Evolutionary conservation across 139 green algal species (phyloP), one percentile per base, ranked within the genome.

Genomic region (Desmodesmus armatus): DNA sequence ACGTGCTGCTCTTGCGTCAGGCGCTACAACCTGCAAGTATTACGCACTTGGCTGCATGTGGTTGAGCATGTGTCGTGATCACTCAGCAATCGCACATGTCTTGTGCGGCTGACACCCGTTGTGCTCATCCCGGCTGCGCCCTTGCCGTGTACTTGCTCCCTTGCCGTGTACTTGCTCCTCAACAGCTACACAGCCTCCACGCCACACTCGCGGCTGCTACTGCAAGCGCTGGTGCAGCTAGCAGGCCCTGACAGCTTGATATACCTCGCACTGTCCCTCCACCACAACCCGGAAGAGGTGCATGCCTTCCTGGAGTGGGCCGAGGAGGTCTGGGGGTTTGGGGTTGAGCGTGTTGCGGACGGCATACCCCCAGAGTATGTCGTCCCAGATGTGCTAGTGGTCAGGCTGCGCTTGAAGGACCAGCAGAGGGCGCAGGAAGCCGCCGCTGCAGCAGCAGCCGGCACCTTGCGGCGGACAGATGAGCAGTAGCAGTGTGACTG

Each of bases 241-340:
- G 51, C 78, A 2, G 83, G 77, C 0, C 84, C 73, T 5, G 35
- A 75, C 58, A 90, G 71, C 15, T 15, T 76, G 29, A 86, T 92
- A 2, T 89, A 80, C 66, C 75, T 93, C 17, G 85, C 90, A 29
- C 82, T 93, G 2, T 87, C 65, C 37, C 70, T 92, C 41, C 90
- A 93, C 65, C 90, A 93, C 76, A 92, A 93, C 44, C 86, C 90
- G 2, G 47, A 86, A 58, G 81, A 90, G 78, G 87, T 91, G 58
- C 84, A 83, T 43, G 23, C 43, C 3, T 91, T 91, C 75, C 67
- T 91, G 85, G 29, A 37, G 5, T 87, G 80, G 84, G 80, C 87
- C 9, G 17, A 66, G 13, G 76, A 63, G 35, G 73, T 40, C 0
- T 41, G 67, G 66, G 39, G 65, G 17, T 89, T 91, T 31, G 27